These are phyloP conservation scores for Amylostereum areolatum DNA, from an alignment of 1,284 basidiomycete genomes.

Conservation along the genomic window DNA sequence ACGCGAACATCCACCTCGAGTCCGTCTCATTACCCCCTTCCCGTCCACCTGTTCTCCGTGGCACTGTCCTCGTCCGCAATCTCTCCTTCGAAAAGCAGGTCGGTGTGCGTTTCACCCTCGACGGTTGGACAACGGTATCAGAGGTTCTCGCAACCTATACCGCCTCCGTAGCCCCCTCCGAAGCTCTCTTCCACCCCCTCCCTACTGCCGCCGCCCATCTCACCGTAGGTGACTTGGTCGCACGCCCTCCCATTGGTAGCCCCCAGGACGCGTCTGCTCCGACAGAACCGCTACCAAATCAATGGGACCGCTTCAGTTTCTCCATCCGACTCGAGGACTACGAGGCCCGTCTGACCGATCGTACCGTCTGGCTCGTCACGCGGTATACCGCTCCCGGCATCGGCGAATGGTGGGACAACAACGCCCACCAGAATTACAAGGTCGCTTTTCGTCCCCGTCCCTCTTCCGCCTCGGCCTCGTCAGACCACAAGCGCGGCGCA, in stretches of 20 bases:
- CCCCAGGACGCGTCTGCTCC: conserved; percentile 2
- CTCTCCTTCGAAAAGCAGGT: conserved; percentile 85
- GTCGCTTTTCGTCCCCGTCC: conserved; percentile 46
- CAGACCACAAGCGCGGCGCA: conserved; percentile 5
- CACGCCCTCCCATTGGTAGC: conserved; percentile 16
- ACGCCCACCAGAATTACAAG: conserved; percentile 72
- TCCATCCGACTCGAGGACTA: conserved; percentile 73
- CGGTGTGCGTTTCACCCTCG: conserved; percentile 85
- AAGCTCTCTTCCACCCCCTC: conserved; percentile 8
- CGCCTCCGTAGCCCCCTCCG: conserved; percentile 31
- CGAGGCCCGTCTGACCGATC: conserved; percentile 55
- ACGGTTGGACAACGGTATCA: conserved; percentile 90
- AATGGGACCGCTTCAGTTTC: conserved; percentile 40
- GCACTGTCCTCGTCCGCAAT: conserved; percentile 71
- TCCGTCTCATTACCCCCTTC: conserved; percentile 34
- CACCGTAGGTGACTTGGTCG: conserved; percentile 29
- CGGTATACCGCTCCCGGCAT: conserved; percentile 46
- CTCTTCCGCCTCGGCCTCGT: conserved; percentile 10
- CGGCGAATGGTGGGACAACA: conserved; percentile 88
- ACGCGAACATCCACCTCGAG: conserved; percentile 46
- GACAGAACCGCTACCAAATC: too few species aligned
- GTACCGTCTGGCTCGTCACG: conserved; percentile 62
- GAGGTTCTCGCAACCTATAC: conserved; percentile 72
- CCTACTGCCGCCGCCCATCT: not conserved
- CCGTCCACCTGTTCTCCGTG: conserved; percentile 37